Evolutionary conservation across 1,284 basidiomycete species (phyloP).

Genomic region (Papiliotrema laurentii): DNA sequence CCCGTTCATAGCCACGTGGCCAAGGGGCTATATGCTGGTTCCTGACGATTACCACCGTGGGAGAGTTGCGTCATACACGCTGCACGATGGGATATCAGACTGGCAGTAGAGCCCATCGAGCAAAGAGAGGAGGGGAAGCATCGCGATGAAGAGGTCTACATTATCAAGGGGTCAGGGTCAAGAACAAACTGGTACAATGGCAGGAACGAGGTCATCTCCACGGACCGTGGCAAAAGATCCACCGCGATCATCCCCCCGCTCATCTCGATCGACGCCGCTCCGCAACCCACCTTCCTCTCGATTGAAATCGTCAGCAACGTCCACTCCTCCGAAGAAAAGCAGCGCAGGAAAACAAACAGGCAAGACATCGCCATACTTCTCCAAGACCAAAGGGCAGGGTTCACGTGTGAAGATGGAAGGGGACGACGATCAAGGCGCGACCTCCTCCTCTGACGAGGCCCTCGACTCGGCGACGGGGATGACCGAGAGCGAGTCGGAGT

Average conservation of each 20-base stretch:
- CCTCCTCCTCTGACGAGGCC: constrained; percentile 16
- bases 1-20: too few relatives aligned
- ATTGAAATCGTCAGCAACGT: not conserved
- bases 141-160: too few relatives aligned
- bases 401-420: not conserved
- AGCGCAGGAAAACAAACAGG: not conserved
- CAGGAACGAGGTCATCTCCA: not conserved
- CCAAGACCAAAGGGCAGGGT: constrained; percentile 1
- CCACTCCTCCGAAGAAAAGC: constrained; percentile 1
- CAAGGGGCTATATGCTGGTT: too few relatives aligned
- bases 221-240: not conserved
- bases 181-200: not conserved
- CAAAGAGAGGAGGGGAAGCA: too few relatives aligned
- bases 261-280: constrained; percentile 2
- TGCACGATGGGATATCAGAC: too few relatives aligned
- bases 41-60: too few relatives aligned
- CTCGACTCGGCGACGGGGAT: constrained; percentile 37
- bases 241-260: constrained; percentile 6
- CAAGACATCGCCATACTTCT: constrained; percentile 18
- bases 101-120: too few relatives aligned
- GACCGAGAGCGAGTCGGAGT: constrained; percentile 24
- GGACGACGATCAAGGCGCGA: not conserved
- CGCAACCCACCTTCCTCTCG: not conserved
- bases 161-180: too few relatives aligned
- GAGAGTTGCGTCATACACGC: constrained; percentile 7